phyloP scores from a whole-genome alignment of 805 yeast species.

The Saitoella complicata region DNA sequence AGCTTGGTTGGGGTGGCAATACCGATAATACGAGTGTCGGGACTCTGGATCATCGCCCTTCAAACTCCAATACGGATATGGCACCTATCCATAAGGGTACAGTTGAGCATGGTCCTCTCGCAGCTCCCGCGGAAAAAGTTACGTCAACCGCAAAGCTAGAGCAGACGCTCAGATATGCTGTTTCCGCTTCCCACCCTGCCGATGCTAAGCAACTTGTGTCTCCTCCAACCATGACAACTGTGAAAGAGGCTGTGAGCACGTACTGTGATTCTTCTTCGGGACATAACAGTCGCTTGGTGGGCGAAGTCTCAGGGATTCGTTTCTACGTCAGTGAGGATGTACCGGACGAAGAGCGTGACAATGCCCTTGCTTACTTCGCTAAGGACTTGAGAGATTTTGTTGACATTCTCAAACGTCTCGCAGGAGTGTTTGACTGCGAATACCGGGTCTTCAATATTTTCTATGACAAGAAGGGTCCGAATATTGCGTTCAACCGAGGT shows the following conservation, averaged over 20 bases:
- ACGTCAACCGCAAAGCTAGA: too few relatives aligned
- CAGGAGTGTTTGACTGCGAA: conserved; percentile 13
- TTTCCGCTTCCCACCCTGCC: too few relatives aligned
- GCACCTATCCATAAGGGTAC: too few relatives aligned
- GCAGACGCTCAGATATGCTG: too few relatives aligned
- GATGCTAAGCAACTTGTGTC: too few relatives aligned
- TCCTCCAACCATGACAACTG: too few relatives aligned
- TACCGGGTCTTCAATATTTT: conserved; percentile 19
- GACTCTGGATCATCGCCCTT: too few relatives aligned
- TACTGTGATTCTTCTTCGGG: background rate
- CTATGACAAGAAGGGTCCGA: conserved; percentile 13
- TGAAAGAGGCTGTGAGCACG: background rate
- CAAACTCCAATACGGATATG: too few relatives aligned
- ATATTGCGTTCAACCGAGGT: conserved; percentile 24
- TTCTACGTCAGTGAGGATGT: background rate
- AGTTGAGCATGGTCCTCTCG: too few relatives aligned
- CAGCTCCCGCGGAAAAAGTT: too few relatives aligned
- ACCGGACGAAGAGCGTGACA: background rate
- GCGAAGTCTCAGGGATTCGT: background rate
- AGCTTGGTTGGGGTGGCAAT: too few relatives aligned
- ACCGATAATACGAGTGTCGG: too few relatives aligned
- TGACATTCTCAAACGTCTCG: conserved; percentile 6
- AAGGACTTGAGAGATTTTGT: conserved; percentile 6
- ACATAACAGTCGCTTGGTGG: background rate
- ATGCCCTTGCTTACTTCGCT: conserved; percentile 7